phyloP scores from a whole-genome alignment of 441 rosid genomes.

The Dalechampia spathulata region DNA sequence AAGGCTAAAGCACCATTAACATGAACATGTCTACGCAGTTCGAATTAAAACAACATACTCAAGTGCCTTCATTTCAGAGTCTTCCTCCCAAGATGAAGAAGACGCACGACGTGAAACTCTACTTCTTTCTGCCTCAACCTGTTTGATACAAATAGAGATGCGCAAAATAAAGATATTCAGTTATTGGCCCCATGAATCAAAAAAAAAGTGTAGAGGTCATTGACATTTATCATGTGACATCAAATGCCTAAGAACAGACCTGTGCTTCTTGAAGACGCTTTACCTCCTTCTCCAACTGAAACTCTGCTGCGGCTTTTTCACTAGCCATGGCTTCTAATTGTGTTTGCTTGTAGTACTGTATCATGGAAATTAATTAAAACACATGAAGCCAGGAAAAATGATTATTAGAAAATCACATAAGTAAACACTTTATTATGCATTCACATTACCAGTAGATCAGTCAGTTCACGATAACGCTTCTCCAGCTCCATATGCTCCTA shows the following conservation, averaged over 20 bases:
- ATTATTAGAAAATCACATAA: constrained; percentile 3
- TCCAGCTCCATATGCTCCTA: constrained; percentile 99
- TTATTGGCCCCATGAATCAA: constrained; percentile 9
- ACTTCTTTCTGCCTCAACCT: constrained; percentile 89
- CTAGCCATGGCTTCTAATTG: constrained; percentile 96
- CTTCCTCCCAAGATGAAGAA: constrained; percentile 89
- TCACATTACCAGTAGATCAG: constrained; percentile 87
- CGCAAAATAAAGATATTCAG: constrained; percentile 8
- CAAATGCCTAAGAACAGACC: constrained; percentile 32
- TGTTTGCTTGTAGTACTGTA: constrained; percentile 98
- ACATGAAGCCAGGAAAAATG: constrained; percentile 7
- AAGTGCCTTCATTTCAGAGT: constrained; percentile 81
- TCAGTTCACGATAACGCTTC: constrained; percentile 95
- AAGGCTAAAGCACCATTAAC: constrained; percentile 6
- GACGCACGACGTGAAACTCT: constrained; percentile 69
- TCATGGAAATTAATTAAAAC: constrained; percentile 8
- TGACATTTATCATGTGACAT: constrained; percentile 8
- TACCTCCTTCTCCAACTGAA: constrained; percentile 94
- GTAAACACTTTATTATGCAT: constrained; percentile 12
- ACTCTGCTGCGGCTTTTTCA: constrained; percentile 98
- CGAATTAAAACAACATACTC: constrained; percentile 52
- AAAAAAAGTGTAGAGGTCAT: constrained; percentile 6
- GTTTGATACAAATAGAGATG: constrained; percentile 14
- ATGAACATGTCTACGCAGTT: background rate
- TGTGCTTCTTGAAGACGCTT: constrained; percentile 82